Evolutionary conservation across 257 asterid species (phyloP).

Genomic region (Lycium barbarum): DNA sequence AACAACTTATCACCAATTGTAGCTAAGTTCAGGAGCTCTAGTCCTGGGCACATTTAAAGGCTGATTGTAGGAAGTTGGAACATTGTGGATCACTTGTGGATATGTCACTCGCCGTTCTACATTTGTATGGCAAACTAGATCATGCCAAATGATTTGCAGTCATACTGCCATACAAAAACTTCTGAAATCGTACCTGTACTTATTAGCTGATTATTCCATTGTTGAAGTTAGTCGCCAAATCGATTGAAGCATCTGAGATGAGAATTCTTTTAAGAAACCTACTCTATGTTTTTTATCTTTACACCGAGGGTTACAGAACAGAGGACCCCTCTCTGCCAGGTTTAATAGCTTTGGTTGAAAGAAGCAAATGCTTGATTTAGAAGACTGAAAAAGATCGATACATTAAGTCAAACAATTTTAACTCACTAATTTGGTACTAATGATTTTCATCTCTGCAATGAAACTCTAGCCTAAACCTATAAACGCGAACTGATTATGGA

Average conservation of each 20-base stretch:
- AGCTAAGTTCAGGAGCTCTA: neutral
- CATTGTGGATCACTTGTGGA: neutral
- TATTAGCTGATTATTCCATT: neutral
- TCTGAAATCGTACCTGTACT: neutral
- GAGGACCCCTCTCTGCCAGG: neutral
- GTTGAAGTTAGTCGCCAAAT: neutral
- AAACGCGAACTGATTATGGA: neutral
- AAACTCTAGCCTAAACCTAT: conserved; percentile 3
- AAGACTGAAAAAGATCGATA: neutral
- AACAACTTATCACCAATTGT: neutral
- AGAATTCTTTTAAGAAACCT: neutral
- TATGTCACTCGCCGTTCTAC: neutral
- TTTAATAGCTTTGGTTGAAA: conserved; percentile 4
- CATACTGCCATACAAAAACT: neutral
- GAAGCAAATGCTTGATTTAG: neutral
- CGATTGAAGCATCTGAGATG: neutral
- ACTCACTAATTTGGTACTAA: neutral
- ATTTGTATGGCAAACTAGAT: neutral
- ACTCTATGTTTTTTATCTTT: neutral
- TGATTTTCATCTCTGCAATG: neutral
- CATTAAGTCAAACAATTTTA: conserved; percentile 22
- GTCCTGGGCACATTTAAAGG: neutral
- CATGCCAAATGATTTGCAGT: conserved; percentile 5
- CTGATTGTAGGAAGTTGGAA: conserved; percentile 17
- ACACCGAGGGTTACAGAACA: neutral